A percentile compares a stretch with the other conserved stretches of the same genome.
Evolutionary conservation across 129 eudicot genomes (phyloP).

Genomic region (Escallonia rubra): DNA sequence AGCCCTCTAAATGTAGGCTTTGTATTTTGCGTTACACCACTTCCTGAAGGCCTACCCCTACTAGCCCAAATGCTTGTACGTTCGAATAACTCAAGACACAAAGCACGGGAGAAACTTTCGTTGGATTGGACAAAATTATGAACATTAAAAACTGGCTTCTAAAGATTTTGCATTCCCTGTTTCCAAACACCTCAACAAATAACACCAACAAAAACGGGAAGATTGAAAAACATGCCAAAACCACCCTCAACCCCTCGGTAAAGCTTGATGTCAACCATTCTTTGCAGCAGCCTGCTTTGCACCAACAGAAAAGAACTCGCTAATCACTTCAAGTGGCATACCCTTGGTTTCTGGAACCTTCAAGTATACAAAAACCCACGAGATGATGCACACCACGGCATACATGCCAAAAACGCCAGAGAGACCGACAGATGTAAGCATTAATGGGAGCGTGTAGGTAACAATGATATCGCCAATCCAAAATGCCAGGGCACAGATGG

Average conservation of each 20-base stretch:
- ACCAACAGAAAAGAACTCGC: slow-evolving; percentile 85
- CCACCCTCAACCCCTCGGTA: background rate
- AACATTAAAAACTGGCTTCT: background rate
- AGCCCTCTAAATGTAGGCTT: too few species aligned
- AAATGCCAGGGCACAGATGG: slow-evolving; percentile 71
- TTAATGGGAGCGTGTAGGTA: slow-evolving; percentile 68
- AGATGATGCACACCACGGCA: slow-evolving; percentile 53
- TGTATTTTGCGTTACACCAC: too few species aligned
- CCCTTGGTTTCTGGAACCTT: slow-evolving; percentile 97
- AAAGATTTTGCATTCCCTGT: slow-evolving; percentile 13
- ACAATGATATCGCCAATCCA: slow-evolving; percentile 82
- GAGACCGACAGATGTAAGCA: slow-evolving; percentile 81
- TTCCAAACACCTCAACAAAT: slow-evolving; percentile 16
- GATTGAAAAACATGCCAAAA: slow-evolving; percentile 7
- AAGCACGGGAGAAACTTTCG: too few species aligned
- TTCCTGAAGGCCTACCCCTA: too few species aligned
- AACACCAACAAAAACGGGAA: slow-evolving; percentile 6
- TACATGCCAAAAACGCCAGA: slow-evolving; percentile 78
- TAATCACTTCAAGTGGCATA: slow-evolving; percentile 90
- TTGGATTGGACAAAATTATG: too few species aligned
- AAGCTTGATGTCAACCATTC: slow-evolving; percentile 13
- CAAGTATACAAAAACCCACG: slow-evolving; percentile 77
- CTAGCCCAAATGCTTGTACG: too few species aligned
- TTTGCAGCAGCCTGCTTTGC: slow-evolving; percentile 49
- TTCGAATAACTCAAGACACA: too few species aligned